Base-by-base conservation (phyloP, 1,284 basidiomycete species). In the Xerocomus amazonicus region DNA sequence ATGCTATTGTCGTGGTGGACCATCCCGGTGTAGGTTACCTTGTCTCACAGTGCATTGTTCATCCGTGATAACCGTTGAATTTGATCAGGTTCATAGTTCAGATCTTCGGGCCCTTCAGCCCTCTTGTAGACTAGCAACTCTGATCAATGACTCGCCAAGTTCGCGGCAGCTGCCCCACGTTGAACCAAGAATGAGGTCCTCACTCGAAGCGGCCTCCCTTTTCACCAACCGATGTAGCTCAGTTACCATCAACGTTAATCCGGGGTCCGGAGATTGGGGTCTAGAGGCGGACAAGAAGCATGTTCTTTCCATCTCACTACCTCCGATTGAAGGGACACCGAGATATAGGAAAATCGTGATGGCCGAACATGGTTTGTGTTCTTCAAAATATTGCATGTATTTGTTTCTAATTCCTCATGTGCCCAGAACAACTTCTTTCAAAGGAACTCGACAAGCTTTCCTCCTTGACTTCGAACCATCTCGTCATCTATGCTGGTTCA, bases 401-500 rank as follows among this genome's bases (percentile, higher is more conserved):
- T 39, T 7, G 1, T 47, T 4, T 43, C 43, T 53, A 14, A 48
- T 42, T 14, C 31, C 9, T 50, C 32, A 3, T 27, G 52, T 48
- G 47, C 55, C 43, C 63, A 71, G 77, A 76, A 56, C 63, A 59
- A 26, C 62, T 72, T 40, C 69, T 83, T 38, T 70, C 75, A 4
- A 60, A 60, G 23, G 74, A 79, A 43, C 75, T 89, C 28, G 70
- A 71, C 6, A 59, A 61, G 35, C 65, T 87, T 32, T 68, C 75
- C n/a, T 63, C 70, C 14, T 56, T 70, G 4, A 78, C 80, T 66
- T 74, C 79, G 4, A 77, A 77, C 43, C 76, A 86, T 59, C 73
- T 90, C 50, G 73, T 87, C 55, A 70, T 90, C 49, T 83, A 84
- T 59, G 71, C 81, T 26, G 84, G 83, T 37, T 78, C 80, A 27